Percentiles rank a stretch among this genome's conserved stretches.
phyloP scores from a whole-genome alignment of 352 stramenopile species.

The Globisporangium spiculum region DNA sequence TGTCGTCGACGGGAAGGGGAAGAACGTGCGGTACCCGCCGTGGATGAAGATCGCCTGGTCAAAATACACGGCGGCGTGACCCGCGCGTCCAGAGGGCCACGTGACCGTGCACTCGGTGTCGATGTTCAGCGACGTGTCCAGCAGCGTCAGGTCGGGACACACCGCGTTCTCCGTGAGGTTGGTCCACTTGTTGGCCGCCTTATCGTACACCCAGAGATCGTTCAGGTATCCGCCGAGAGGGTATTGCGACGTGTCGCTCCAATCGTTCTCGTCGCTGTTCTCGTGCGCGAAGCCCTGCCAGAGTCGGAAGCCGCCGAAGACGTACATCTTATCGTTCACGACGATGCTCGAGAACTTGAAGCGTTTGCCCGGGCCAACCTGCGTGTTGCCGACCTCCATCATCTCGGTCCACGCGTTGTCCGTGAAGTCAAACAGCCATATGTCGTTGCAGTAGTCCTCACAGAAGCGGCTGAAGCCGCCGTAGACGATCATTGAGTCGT shows the following conservation, averaged over 20 bases:
- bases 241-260: constrained; percentile 68
- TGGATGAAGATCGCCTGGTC: constrained; percentile 85
- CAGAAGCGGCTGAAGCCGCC: constrained; percentile 92
- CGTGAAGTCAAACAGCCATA: constrained; percentile 93
- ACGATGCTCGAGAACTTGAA: constrained; percentile 92
- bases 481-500: constrained; percentile 92
- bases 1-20: constrained; percentile 91
- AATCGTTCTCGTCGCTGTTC: constrained; percentile 88
- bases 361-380: constrained; percentile 77
- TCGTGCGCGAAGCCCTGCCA: constrained; percentile 95
- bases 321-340: constrained; percentile 49
- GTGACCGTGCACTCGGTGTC: constrained; percentile 72
- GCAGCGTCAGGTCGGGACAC: constrained; percentile 48
- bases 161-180: constrained; percentile 72
- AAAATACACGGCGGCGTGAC: constrained; percentile 78
- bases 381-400: constrained; percentile 62
- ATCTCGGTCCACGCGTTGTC: constrained; percentile 90
- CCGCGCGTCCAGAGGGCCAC: constrained; percentile 88
- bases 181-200: constrained; percentile 54
- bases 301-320: constrained; percentile 93
- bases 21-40: constrained; percentile 94
- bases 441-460: constrained; percentile 95
- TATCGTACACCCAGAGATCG: constrained; percentile 92
- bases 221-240: constrained; percentile 92
- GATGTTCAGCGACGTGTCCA: constrained; percentile 63